phyloP scores from a whole-genome alignment of 2,329 filamentous ascomycete genomes.

The Calonectria honghensis region DNA sequence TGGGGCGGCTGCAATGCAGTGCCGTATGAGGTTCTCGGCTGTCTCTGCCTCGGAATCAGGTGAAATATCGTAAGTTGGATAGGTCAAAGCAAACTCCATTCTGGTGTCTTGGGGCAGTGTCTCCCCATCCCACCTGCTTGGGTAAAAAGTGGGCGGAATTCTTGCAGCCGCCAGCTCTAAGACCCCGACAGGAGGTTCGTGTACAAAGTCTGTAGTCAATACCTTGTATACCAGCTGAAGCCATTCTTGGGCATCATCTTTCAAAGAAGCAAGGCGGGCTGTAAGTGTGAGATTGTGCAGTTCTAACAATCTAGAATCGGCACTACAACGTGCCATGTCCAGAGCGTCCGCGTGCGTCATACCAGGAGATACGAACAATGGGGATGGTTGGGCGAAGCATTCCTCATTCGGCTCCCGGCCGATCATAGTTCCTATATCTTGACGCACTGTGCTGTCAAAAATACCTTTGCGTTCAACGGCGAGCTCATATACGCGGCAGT shows the following conservation, averaged over 20 bases:
- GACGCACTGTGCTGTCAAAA: background rate
- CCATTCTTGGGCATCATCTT: background rate
- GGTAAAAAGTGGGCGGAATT: background rate
- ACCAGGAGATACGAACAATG: background rate
- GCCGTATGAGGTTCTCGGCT: background rate
- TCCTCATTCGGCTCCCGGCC: background rate
- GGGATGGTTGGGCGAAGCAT: background rate
- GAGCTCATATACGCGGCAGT: background rate
- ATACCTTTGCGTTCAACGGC: background rate
- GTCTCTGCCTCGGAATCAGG: too few species aligned
- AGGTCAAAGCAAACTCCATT: background rate
- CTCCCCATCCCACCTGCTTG: background rate
- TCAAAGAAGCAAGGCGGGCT: too few species aligned
- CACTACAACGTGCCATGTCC: rapidly evolving
- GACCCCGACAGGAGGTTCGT: background rate
- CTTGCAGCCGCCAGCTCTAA: background rate
- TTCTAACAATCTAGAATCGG: rapidly evolving
- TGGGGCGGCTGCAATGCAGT: background rate
- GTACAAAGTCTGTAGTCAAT: background rate
- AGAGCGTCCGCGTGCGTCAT: too few species aligned
- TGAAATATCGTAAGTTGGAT: rapidly evolving
- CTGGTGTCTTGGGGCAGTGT: background rate
- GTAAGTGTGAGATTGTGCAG: background rate
- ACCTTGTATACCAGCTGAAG: background rate
- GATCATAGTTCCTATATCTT: background rate